Evolutionary conservation across 306 rosid species (phyloP).

Genomic region (Hippophae gyantsensis): DNA sequence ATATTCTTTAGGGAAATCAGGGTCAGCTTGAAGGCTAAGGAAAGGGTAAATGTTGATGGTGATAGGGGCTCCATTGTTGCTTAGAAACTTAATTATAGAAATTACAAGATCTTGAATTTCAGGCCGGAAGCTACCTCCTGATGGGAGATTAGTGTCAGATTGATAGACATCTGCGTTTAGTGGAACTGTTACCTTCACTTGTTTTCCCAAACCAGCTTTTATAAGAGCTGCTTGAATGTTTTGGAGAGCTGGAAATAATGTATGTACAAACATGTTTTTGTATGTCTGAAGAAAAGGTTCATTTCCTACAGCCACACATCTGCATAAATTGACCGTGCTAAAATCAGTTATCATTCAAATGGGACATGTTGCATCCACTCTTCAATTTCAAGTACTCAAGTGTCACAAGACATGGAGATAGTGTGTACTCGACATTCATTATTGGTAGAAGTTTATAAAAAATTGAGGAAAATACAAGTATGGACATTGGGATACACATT

Average conservation of each 20-base stretch:
- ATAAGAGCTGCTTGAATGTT: constrained; percentile 88
- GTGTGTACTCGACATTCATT: too few relatives aligned
- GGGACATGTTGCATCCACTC: too few relatives aligned
- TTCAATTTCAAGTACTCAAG: too few relatives aligned
- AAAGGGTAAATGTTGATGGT: constrained; percentile 91
- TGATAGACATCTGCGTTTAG: constrained; percentile 89
- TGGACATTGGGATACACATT: too few relatives aligned
- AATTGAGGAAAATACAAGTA: too few relatives aligned
- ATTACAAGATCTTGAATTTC: constrained; percentile 58
- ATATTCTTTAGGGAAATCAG: constrained; percentile 77
- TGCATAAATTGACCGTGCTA: constrained; percentile 1
- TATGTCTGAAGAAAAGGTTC: constrained; percentile 78
- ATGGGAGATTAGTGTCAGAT: constrained; percentile 55
- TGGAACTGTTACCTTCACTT: constrained; percentile 82
- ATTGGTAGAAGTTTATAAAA: too few relatives aligned
- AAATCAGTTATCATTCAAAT: too few relatives aligned
- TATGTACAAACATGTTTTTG: constrained; percentile 42
- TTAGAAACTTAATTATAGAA: constrained; percentile 61
- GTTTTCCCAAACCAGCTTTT: constrained; percentile 76
- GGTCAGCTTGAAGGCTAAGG: constrained; percentile 88
- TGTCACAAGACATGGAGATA: too few relatives aligned
- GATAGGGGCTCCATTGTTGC: constrained; percentile 46
- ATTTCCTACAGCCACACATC: constrained; percentile 83
- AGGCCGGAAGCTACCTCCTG: constrained; percentile 71
- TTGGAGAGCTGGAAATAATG: constrained; percentile 77